Percentiles rank a stretch among this genome's conserved stretches.
These are phyloP conservation scores for Epichloe sibirici DNA, from an alignment of 2,329 filamentous ascomycete species.

Conservation along the genomic window DNA sequence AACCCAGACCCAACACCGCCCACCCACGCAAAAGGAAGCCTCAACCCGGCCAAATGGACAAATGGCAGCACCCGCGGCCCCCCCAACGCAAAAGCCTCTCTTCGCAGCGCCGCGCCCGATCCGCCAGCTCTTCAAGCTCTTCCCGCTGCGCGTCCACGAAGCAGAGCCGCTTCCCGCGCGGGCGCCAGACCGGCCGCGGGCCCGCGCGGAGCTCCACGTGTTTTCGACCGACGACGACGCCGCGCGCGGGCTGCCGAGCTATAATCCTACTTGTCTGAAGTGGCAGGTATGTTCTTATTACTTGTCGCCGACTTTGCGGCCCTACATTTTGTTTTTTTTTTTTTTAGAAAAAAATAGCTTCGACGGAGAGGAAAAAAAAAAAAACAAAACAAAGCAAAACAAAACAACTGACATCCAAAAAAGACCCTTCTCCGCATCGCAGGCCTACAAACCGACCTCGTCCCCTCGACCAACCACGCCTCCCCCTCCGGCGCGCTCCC, in stretches of 20 bases:
- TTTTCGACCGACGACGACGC: constrained; percentile 60
- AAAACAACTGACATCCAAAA: no score
- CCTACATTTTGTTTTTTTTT: not conserved
- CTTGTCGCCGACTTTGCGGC: no score
- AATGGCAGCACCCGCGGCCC: constrained; percentile 7
- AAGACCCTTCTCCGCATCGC: constrained; percentile 70
- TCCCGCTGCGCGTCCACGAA: constrained; percentile 67
- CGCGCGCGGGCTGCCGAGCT: constrained; percentile 53
- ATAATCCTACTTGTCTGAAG: constrained; percentile 86
- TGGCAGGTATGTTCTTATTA: constrained; percentile 64
- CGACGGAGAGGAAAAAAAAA: not conserved
- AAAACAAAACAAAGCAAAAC: not conserved
- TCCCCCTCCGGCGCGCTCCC: constrained; percentile 82
- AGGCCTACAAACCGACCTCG: constrained; percentile 51
- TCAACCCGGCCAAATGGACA: no score
- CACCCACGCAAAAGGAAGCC: no score
- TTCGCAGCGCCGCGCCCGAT: constrained; percentile 60
- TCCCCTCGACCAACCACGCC: constrained; percentile 80
- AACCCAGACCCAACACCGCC: no score
- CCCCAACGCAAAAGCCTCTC: constrained; percentile 17
- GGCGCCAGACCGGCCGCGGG: constrained; percentile 27
- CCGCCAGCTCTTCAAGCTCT: constrained; percentile 70
- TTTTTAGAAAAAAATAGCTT: not conserved
- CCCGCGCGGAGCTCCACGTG: constrained; percentile 54
- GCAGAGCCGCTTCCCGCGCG: constrained; percentile 62